Evolutionary conservation across 805 yeast genomes (phyloP), one percentile per base, ranked within the genome.

Genomic region (Jamesozyma gamospora): DNA sequence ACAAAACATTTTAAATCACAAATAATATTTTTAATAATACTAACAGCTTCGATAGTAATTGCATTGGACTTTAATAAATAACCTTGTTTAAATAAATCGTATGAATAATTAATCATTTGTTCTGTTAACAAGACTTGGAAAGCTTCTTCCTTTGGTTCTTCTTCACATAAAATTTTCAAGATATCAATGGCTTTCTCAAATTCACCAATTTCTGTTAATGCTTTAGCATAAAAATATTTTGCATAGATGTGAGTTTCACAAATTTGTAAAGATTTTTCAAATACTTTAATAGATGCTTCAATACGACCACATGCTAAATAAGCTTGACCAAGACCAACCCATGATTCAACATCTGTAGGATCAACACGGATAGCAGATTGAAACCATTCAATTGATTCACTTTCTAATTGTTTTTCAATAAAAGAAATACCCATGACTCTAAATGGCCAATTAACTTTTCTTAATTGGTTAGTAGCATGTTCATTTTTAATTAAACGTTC

Each of bases 281-380:
- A 82, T 1, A 92, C 96, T 58, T 83, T 87, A 9, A 74, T 67
- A 0, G 95, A 85, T 2, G 97, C 94, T 41, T 84, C 88, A 33
- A 80, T 65, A 44, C 95, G 70, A 2, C 98, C 98, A 58, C 92
- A 76, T 19, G 77, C 74, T 40, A 72, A 67, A 58, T 92, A 92
- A 0, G 96, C 90, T 57, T 92, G 97, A n/a, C 98, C 98, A n/a
- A 92, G 65, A 1, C 96, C 96, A 24, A 82, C 67, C 96, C 97
- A 90, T 2, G 95, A 80, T 47, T 83, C 80, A 1, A 74, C 56
- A 59, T 92, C 96, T 39, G 53, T 46, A 0, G 81, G 65, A 32
- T 77, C 66, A 46, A 82, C 64, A 45, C 96, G 70, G 36, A 92
- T 66, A 1, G 96, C 87, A 21, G 78, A 73, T 60, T 92, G 98